Conservation (phyloP, 1,284 basidiomycete species). For the Hymenochaete sp. region DNA sequence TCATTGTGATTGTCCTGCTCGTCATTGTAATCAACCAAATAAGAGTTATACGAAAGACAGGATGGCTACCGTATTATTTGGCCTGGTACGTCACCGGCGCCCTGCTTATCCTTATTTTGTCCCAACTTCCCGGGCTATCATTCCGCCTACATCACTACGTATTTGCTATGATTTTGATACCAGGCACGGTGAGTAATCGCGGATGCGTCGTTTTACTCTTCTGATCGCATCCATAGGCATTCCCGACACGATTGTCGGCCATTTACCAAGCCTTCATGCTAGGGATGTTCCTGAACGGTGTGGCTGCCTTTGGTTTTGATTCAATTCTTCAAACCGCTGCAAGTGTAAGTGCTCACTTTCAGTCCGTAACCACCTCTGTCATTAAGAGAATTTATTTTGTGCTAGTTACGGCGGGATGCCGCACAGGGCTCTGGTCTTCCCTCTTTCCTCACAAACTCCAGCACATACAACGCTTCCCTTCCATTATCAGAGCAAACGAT, state of each 20-base stretch:
- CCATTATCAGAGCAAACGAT: slow-evolving; percentile 50
- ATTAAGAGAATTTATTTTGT: slow-evolving; percentile 10
- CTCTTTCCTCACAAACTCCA: slow-evolving; percentile 63
- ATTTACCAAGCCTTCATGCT: slow-evolving; percentile 75
- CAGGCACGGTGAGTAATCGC: no score
- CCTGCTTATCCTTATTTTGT: slow-evolving; percentile 55
- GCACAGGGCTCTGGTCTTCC: slow-evolving; percentile 63
- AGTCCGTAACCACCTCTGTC: not conserved
- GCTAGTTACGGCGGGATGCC: slow-evolving; percentile 66
- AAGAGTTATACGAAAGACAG: slow-evolving; percentile 76
- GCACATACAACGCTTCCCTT: slow-evolving; percentile 49
- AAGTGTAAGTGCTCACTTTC: slow-evolving; percentile 41
- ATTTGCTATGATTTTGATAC: slow-evolving; percentile 65
- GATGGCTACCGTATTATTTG: slow-evolving; percentile 69
- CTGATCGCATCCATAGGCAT: no score
- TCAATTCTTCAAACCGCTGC: slow-evolving; percentile 70
- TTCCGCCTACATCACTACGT: slow-evolving; percentile 73
- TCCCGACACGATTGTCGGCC: slow-evolving; percentile 71
- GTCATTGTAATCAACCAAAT: slow-evolving; percentile 65
- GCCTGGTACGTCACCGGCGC: slow-evolving; percentile 65
- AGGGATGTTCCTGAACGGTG: slow-evolving; percentile 75
- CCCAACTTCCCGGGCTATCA: slow-evolving; percentile 59
- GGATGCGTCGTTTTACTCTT: no score
- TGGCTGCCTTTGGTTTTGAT: slow-evolving; percentile 71
- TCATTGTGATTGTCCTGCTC: slow-evolving; percentile 59